These are phyloP conservation scores for Huntiella moniliformis DNA, from an alignment of 2,329 filamentous ascomycete species.

Conservation along the genomic window DNA sequence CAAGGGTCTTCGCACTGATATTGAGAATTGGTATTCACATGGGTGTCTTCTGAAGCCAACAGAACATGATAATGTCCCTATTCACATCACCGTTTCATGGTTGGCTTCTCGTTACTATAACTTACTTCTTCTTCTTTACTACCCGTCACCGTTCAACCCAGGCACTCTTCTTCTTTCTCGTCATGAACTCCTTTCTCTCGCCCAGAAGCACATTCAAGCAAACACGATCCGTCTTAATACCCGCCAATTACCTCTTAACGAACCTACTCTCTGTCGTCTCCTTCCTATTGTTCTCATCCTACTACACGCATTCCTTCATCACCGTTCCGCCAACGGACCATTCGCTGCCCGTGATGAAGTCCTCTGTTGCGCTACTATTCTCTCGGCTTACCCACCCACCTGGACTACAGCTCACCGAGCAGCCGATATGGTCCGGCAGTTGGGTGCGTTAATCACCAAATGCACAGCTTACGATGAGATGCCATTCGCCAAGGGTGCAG, in stretches of 20 bases:
- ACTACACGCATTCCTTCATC: conserved; percentile 5
- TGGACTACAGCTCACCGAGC: conserved; percentile 8
- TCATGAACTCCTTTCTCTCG: conserved; percentile 21
- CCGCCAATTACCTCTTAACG: conserved; percentile 24
- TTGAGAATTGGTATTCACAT: conserved; percentile 28
- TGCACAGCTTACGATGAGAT: neutral
- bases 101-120: conserved; percentile 25
- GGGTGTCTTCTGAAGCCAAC: conserved; percentile 25
- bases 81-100: conserved; percentile 27
- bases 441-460: conserved; percentile 1
- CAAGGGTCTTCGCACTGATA: conserved; percentile 21
- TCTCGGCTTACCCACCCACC: neutral
- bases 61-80: conserved; percentile 25
- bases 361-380: conserved; percentile 2
- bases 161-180: conserved; percentile 17
- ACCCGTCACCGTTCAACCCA: conserved; percentile 23
- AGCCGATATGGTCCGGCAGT: conserved; percentile 3
- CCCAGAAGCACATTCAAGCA: conserved; percentile 24
- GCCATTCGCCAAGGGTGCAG: neutral
- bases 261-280: conserved; percentile 18
- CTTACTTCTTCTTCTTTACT: conserved; percentile 25
- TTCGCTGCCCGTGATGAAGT: conserved; percentile 5
- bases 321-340: conserved; percentile 1
- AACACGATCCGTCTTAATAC: conserved; percentile 18
- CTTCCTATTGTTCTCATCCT: conserved; percentile 7